Evolutionary conservation across 495 filamentous ascomycete species (phyloP).

Genomic region (Hyaloscypha bicolor): DNA sequence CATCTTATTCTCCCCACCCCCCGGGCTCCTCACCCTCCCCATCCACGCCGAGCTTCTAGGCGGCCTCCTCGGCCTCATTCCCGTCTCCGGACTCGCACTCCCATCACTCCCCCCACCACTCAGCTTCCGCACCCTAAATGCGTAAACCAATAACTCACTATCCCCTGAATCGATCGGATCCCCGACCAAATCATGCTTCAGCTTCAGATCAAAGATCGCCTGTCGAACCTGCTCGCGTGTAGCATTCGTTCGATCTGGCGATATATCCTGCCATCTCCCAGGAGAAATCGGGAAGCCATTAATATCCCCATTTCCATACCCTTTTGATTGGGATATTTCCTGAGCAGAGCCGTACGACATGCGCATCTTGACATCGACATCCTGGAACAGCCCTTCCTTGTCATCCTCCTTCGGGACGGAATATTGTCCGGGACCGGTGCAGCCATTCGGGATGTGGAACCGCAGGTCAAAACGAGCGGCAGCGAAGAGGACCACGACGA

Average conservation of each 20-base stretch:
- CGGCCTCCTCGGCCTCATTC: constrained; percentile 6
- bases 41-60: constrained; percentile 1
- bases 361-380: constrained; percentile 23
- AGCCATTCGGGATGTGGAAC: constrained; percentile 64
- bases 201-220: constrained; percentile 11
- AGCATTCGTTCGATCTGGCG: not conserved
- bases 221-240: not conserved
- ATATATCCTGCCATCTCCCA: not conserved
- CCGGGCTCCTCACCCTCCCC: not conserved
- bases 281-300: not conserved
- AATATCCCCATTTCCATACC: not conserved
- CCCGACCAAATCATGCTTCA: constrained; percentile 1
- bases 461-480: constrained; percentile 67
- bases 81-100: not conserved
- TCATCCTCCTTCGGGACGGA: constrained; percentile 1
- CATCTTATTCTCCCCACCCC: not conserved
- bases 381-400: constrained; percentile 11
- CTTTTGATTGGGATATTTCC: too few species aligned
- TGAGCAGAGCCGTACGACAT: not conserved
- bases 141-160: constrained; percentile 12
- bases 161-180: constrained; percentile 13
- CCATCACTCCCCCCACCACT: not conserved
- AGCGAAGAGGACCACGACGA: constrained; percentile 65
- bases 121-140: constrained; percentile 9
- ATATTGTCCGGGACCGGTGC: constrained; percentile 26